Evolutionary conservation across 129 eudicot genomes (phyloP), one percentile per base, ranked within the genome.

Genomic region (Solidago caesia): DNA sequence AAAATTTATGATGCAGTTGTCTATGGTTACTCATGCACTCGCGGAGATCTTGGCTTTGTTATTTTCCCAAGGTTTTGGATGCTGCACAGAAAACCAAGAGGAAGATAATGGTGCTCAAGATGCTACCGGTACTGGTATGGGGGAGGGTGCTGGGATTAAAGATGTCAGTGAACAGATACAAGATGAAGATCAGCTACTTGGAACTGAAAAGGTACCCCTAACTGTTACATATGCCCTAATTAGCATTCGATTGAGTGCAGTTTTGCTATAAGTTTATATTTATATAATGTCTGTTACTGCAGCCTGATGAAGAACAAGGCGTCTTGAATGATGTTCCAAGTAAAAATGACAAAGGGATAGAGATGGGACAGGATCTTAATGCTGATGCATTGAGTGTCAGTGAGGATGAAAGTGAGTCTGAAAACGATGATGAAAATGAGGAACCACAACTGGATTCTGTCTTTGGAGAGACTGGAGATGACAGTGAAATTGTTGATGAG

Each of bases 171-270:
- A 94, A 53, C 96, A 94, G 84, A 88, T 94, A 66, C 77, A 70
- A 59, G 96, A 90, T 66, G 98, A 94, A 88, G 97, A 94, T 84
- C 98, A 94, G 80, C 93, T 93, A 57, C 85, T 88, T 58, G 93
- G 93, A 64, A 64, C 88, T 8, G 96, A 82, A 68, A 88, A 94
- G 96, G 98, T 90, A 83, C 44, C n/a, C n/a, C 72, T 14, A 10
- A 43, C 59, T 44, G 3, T 5, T 51, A 25, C 72, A 68, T 39
- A 44, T 14, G 9, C 29, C 14, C 67, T 44, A 12, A 44, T 26
- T 46, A 11, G 16, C 46, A 49, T 64, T 43, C 70, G 5, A 42
- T 11, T 61, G 8, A 8, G 2, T 16, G 1, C 13, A 9, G 33
- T 42, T 33, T 42, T 39, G 14, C 21, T 51, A 29, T 67, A 47